Evolutionary conservation across 176 grass and related monocot species (phyloP), one percentile per base, ranked within the genome.

Genomic region (Bromus sterilis): DNA sequence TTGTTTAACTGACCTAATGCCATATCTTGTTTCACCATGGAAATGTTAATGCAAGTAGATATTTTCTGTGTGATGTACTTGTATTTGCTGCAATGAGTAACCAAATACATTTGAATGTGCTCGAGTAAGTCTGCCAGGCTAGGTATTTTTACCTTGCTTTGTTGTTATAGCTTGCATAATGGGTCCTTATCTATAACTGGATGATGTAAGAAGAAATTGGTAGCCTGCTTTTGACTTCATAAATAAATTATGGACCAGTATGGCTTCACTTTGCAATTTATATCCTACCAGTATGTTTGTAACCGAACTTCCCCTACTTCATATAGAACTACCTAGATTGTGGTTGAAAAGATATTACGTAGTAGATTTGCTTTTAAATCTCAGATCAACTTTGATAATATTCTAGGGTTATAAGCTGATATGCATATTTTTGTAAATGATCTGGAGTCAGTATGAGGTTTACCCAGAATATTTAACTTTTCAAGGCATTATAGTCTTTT

Each of bases 161-260:
- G 16, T 28, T 64, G 11, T 83, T 73, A 41, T 74, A 66, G 15
- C 39, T 46, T 20, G 44, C 16, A 26, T 43, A 18, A 2, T 21
- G 1, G 4, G 11, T 77, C 2, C 51, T 33, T 33, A 29, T 44
- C 4, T 78, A 21, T 71, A 44, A 41, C 65, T 56, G 21, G 2
- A 66, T 66, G 44, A 36, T 67, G 36, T 56, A 34, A 55, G 23
- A 31, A 25, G n/a, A n/a, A n/a, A n/a, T n/a, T 66, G 34, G n/a
- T 85, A 39, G 11, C 13, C 4, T 79, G 44, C 67, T 44, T 55
- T 21, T 25, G 44, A 36, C n/a, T 74, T 66, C 6, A 7, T 51
- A 87, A 87, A 74, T 56, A 43, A 35, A 46, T 60, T 59, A 67
- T 67, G 62, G n/a, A 61, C 48, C 20, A 15, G 26, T 77, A 21